Evolutionary conservation across 1,139 yeast species (phyloP).

Genomic region (Nakaseomyces kungkrabaensis): DNA sequence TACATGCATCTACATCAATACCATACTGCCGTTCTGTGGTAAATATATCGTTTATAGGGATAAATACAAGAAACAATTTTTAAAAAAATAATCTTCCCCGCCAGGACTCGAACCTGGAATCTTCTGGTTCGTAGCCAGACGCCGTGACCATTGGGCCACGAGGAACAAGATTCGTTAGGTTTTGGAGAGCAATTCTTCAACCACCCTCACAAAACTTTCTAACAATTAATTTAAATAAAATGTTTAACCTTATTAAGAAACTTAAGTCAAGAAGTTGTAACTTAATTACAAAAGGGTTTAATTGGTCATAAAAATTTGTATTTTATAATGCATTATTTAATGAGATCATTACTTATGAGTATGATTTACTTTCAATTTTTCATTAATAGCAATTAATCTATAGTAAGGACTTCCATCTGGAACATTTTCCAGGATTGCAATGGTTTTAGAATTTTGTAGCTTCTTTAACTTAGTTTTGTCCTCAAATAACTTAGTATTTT

Average conservation of each 20-base stretch:
- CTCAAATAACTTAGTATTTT: background rate
- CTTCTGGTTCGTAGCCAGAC: conserved; percentile 92
- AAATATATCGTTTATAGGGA: background rate
- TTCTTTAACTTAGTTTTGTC: background rate
- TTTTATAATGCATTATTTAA: background rate
- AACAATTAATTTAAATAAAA: no score
- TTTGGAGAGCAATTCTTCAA: background rate
- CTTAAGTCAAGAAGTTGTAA: no score
- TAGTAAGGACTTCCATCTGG: background rate
- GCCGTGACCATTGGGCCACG: conserved; percentile 92
- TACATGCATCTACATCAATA: no score
- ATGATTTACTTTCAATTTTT: background rate
- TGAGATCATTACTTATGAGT: background rate
- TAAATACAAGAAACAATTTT: background rate
- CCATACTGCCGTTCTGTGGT: no score
- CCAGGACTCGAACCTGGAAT: conserved; percentile 95
- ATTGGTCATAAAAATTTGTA: background rate
- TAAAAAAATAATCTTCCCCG: conserved; percentile 60
- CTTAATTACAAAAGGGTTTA: no score
- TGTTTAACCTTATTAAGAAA: no score
- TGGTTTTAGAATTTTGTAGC: background rate
- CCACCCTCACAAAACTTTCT: background rate
- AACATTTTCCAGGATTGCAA: background rate
- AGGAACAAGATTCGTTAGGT: conserved; percentile 38
- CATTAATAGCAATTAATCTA: background rate